Base-by-base conservation (phyloP, 2,329 filamentous ascomycete species). In the Leptodontidium sp. region DNA sequence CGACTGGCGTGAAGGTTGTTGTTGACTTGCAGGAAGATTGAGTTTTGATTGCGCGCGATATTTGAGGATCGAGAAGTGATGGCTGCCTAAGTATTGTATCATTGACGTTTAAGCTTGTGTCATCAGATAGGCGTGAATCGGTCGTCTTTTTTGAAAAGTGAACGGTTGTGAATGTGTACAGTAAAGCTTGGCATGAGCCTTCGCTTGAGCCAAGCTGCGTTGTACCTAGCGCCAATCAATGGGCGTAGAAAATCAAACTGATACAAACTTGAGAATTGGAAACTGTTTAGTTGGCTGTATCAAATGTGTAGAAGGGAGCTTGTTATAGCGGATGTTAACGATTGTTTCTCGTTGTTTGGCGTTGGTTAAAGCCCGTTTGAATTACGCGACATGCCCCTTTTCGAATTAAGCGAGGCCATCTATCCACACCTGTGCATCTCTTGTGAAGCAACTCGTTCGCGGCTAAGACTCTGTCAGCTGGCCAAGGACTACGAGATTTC, bases 31-130 rank as follows among this genome's bases (percentile, higher is more conserved):
- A 15, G 12, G 24, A 15, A 40, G 35, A 26, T 59, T 21, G 35
- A 8, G 12, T 17, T 17, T 59, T 59, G 57, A 45, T 59, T 45
- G 38, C 21, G 21, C 57, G 45, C 24, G 57, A 59, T 59, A 2
- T 45, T 24, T 26, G 11, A 26, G 21, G 40, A 43, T 59, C 57
- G 21, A 17, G 12, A 12, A 1, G 35, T 58, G 35, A 59, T 43
- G 5, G 38, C 21, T 59, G 57, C 57, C 35, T 29, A 45, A 59
- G 57, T 32, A 59, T 59, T 45, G 24, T 8, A 8, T 43, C 21
- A 43, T 59, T 45, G 14, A 17, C 2, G 2, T 4, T 43, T 24
- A 45, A 21, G 57, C 14, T 59, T 8, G 12, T 14, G 35, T 43
- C 21, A 40, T 59, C 4, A 43, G 6, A 11, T 7, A 11, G 11